Conservation (phyloP, 2,329 filamentous ascomycete genomes). For the Trichoderma guizhouense region DNA sequence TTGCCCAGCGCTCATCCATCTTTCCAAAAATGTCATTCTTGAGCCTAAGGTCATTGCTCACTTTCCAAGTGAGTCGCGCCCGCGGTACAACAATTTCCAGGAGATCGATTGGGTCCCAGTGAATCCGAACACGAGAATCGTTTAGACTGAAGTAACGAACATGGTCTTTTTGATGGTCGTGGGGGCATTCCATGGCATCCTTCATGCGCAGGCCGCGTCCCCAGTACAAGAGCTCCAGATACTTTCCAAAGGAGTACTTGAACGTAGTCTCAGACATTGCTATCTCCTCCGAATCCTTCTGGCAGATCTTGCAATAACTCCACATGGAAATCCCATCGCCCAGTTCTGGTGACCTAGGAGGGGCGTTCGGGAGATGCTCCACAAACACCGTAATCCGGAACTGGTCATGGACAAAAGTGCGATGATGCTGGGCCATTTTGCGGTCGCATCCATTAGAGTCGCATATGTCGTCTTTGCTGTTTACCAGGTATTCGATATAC, state of each 20-base stretch:
- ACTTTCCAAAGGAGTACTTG: conserved; percentile 99
- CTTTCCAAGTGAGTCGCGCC: conserved; percentile 92
- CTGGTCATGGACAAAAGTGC: conserved; percentile 95
- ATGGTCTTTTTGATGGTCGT: conserved; percentile 90
- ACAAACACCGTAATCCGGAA: conserved; percentile 90
- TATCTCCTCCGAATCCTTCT: conserved; percentile 82
- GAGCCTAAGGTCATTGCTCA: conserved; percentile 85
- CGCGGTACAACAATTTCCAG: conserved; percentile 93
- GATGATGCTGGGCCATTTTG: conserved; percentile 87
- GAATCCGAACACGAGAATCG: conserved; percentile 80
- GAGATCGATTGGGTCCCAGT: conserved; percentile 88
- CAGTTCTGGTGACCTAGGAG: conserved; percentile 40
- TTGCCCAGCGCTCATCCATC: conserved; percentile 76
- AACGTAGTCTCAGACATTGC: conserved; percentile 92
- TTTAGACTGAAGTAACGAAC: conserved; percentile 88
- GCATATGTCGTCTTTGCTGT: conserved; percentile 72
- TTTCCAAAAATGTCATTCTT: conserved; percentile 88
- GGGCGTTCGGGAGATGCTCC: conserved; percentile 53
- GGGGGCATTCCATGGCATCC: conserved; percentile 69
- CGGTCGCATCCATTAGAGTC: conserved; percentile 81
- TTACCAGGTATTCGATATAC: conserved; percentile 87
- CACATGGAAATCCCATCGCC: conserved; percentile 83
- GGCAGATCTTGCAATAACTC: conserved; percentile 92
- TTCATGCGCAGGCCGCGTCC: conserved; percentile 75
- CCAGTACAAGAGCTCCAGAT: conserved; percentile 97